These are phyloP conservation scores for Cardamine resedifolia DNA, from an alignment of 345 rosid species.

Conservation along the genomic window DNA sequence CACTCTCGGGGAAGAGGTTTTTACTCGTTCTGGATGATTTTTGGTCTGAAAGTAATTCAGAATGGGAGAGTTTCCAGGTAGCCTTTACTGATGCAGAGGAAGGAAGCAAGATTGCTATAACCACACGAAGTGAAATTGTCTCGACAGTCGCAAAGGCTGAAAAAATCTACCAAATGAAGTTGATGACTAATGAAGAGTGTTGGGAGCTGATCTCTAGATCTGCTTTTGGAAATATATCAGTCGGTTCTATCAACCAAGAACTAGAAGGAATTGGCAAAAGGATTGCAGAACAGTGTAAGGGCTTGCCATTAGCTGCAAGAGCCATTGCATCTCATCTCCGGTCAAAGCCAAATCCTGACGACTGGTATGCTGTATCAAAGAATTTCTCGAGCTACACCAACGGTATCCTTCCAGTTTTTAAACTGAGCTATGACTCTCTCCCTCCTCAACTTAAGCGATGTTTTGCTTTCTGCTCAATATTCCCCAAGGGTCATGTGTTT, in stretches of 20 bases:
- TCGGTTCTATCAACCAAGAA: conserved; percentile 26
- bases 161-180: conserved; percentile 22
- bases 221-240: conserved; percentile 32
- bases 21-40: conserved; percentile 45
- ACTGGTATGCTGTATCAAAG: conserved; percentile 37
- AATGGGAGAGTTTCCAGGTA: conserved; percentile 35
- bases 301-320: conserved; percentile 48
- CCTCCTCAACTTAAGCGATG: conserved; percentile 41
- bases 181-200: conserved; percentile 42
- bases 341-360: conserved; percentile 7
- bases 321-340: conserved; percentile 38
- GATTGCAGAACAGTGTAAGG: conserved; percentile 41
- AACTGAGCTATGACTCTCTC: conserved; percentile 37
- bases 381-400: conserved; percentile 23
- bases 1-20: conserved; percentile 40
- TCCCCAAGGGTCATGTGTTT: conserved; percentile 42
- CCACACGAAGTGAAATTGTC: conserved; percentile 45
- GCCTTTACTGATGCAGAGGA: conserved; percentile 34
- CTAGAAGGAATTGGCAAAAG: conserved; percentile 39
- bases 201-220: conserved; percentile 35
- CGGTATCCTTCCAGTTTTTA: conserved; percentile 32
- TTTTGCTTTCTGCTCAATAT: conserved; percentile 42
- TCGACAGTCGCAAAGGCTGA: conserved; percentile 28
- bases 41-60: conserved; percentile 42
- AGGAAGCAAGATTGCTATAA: conserved; percentile 49